Conservation (phyloP, 768 basidiomycete species). For the Pseudohyphozyma bogoriensis region DNA sequence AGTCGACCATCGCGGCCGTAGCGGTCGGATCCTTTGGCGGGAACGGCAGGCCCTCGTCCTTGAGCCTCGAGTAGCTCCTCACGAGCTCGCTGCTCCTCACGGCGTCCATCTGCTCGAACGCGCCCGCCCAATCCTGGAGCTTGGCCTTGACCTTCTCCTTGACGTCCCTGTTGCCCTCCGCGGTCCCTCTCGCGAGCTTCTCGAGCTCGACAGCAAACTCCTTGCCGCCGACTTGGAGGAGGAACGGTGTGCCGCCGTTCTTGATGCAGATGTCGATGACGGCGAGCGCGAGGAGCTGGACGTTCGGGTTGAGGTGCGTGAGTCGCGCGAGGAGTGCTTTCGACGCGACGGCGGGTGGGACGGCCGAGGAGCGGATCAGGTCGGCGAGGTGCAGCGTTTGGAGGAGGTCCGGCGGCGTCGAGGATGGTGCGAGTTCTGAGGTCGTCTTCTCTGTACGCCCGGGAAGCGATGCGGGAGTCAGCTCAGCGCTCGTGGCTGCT, state of each 20-base stretch:
- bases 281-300: slow-evolving; percentile 41
- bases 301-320: slow-evolving; percentile 86
- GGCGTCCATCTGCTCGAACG: slow-evolving; percentile 69
- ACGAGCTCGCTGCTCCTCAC: slow-evolving; percentile 64
- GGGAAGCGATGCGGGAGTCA: slow-evolving; percentile 20
- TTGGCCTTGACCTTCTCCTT: slow-evolving; percentile 63
- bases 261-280: slow-evolving; percentile 86
- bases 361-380: slow-evolving; percentile 84
- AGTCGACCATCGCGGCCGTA: slow-evolving; percentile 78
- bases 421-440: slow-evolving; percentile 71
- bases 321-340: slow-evolving; percentile 75
- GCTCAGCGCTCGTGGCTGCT: too few relatives aligned
- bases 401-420: slow-evolving; percentile 79
- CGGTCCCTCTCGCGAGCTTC: slow-evolving; percentile 9
- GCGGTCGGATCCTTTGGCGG: slow-evolving; percentile 66
- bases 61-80: slow-evolving; percentile 59
- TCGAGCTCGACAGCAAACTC: slow-evolving; percentile 17
- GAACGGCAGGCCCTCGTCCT: slow-evolving; percentile 62
- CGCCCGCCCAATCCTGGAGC: slow-evolving; percentile 88
- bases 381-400: slow-evolving; percentile 87
- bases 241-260: slow-evolving; percentile 90
- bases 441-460: slow-evolving; percentile 85
- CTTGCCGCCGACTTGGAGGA: slow-evolving; percentile 46
- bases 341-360: slow-evolving; percentile 75
- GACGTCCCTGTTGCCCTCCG: slow-evolving; percentile 56